Evolutionary conservation across 257 asterid species (phyloP).

Genomic region (Mitragyna speciosa): DNA sequence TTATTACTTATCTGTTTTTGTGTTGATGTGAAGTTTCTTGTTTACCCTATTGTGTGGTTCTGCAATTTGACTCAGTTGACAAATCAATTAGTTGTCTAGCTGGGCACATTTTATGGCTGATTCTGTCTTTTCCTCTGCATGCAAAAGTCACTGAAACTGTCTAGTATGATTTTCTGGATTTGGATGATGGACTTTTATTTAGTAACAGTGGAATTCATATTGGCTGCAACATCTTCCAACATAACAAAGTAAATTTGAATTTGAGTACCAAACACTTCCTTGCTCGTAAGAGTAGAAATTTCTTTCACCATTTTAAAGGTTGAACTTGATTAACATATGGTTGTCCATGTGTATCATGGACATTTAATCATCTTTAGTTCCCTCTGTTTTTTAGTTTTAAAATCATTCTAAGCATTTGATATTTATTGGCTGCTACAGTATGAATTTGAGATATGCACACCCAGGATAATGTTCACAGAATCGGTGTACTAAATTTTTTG

Average conservation of each 20-base stretch:
- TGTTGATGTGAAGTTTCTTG: not conserved
- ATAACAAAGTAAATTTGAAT: not conserved
- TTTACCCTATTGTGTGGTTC: not conserved
- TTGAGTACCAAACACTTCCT: not conserved
- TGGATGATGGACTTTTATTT: not conserved
- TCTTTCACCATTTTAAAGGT: not conserved
- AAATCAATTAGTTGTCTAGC: not conserved
- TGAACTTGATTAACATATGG: not conserved
- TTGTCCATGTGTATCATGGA: not conserved
- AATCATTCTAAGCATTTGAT: not conserved
- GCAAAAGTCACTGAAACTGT: not conserved
- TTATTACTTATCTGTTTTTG: not conserved
- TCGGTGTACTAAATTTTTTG: not conserved
- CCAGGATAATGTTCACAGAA: not conserved
- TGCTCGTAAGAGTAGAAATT: not conserved
- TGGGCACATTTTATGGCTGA: constrained; percentile 1
- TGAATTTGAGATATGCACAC: not conserved
- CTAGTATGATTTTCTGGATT: not conserved
- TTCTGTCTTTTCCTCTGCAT: not conserved
- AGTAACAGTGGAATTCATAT: no score
- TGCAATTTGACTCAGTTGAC: not conserved
- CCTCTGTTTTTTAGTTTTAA: not conserved
- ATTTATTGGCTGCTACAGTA: not conserved
- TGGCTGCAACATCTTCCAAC: not conserved
- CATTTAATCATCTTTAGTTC: not conserved